Conservation (phyloP, 2,329 filamentous ascomycete genomes). For the Botryotinia globosa region DNA sequence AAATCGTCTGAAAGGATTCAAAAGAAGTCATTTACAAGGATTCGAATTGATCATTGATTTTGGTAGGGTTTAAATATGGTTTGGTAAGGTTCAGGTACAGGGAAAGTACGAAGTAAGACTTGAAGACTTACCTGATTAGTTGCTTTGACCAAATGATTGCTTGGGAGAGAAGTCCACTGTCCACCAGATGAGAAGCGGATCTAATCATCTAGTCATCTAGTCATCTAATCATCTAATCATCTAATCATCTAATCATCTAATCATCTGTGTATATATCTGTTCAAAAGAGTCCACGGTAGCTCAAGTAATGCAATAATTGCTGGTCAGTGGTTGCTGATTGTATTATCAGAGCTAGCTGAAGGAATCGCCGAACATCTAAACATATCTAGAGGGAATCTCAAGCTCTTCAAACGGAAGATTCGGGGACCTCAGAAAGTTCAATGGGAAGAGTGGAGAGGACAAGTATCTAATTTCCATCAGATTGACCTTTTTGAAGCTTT, state of each 20-base stretch:
- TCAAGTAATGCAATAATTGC: background rate
- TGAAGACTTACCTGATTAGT: slow-evolving; percentile 5
- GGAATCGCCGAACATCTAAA: slow-evolving; percentile 10
- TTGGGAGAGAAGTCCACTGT: background rate
- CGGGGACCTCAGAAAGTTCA: background rate
- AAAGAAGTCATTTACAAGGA: slow-evolving; percentile 2
- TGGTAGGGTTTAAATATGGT: slow-evolving; percentile 5
- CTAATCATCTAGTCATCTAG: slow-evolving; percentile 4
- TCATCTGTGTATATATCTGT: background rate
- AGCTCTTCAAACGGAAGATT: background rate
- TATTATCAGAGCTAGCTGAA: background rate
- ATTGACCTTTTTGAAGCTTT: background rate
- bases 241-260: slow-evolving; percentile 2
- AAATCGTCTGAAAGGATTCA: background rate
- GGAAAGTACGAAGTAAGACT: slow-evolving; percentile 10
- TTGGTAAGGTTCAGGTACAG: slow-evolving; percentile 8
- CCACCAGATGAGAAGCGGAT: background rate
- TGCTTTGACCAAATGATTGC: slow-evolving; percentile 11
- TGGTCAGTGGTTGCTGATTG: no score
- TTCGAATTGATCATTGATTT: background rate
- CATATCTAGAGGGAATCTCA: background rate
- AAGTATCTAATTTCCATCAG: background rate
- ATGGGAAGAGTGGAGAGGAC: slow-evolving; percentile 3
- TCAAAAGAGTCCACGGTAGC: slow-evolving; percentile 1
- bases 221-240: slow-evolving; percentile 10